These are phyloP conservation scores for Neopestalotiopsis sp. DNA, from an alignment of 2,329 filamentous ascomycete genomes.

Conservation along the genomic window DNA sequence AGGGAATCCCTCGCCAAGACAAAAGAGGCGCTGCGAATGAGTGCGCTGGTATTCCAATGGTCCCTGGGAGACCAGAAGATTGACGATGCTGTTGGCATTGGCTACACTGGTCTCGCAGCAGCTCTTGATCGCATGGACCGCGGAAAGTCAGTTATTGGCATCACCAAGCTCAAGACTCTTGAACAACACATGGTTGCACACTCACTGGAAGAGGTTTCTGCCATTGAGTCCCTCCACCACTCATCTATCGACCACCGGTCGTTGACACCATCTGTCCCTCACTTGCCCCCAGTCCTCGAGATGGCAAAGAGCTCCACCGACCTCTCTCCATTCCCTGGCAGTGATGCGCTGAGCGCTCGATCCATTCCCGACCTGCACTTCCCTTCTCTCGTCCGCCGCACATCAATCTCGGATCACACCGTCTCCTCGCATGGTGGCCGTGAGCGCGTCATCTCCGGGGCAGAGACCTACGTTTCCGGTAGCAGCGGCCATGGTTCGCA, in stretches of 20 bases:
- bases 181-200: slow-evolving; percentile 25
- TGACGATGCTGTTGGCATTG: slow-evolving; percentile 66
- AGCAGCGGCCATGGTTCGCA: slow-evolving; percentile 18
- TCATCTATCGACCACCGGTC: slow-evolving; percentile 2
- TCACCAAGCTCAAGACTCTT: slow-evolving; percentile 35
- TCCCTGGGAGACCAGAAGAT: slow-evolving; percentile 62
- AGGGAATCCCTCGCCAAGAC: slow-evolving; percentile 60
- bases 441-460: slow-evolving; percentile 25
- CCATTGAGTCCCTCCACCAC: slow-evolving; percentile 8
- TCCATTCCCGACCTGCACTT: slow-evolving; percentile 10
- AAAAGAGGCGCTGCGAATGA: slow-evolving; percentile 67
- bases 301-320: slow-evolving; percentile 24
- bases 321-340: slow-evolving; percentile 24
- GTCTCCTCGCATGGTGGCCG: slow-evolving; percentile 25
- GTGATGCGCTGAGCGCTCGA: slow-evolving; percentile 18
- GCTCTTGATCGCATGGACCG: slow-evolving; percentile 60
- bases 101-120: slow-evolving; percentile 69
- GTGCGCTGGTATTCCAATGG: slow-evolving; percentile 69
- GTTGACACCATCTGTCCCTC: slow-evolving; percentile 16
- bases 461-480: slow-evolving; percentile 20
- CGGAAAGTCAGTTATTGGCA: slow-evolving; percentile 30
- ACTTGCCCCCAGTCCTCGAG: slow-evolving; percentile 16
- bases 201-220: slow-evolving; percentile 24
- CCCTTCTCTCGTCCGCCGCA: slow-evolving; percentile 24
- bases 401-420: slow-evolving; percentile 29